Conservation (phyloP, 257 asterid genomes). For the Petunia secreta region DNA sequence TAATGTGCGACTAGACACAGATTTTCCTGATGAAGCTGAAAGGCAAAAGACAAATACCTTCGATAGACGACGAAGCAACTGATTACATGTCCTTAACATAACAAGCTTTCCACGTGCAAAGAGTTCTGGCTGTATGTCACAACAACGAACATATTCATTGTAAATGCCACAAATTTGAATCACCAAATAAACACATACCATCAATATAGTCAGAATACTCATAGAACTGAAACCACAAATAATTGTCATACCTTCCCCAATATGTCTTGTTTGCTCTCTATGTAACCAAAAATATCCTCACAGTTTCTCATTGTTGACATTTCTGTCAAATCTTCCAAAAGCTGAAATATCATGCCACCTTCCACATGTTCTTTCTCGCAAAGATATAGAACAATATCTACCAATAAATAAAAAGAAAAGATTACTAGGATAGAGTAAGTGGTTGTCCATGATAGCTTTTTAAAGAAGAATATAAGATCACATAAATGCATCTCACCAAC, state of each 20-base stretch:
- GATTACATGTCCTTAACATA: conserved; percentile 98
- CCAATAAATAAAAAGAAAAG: conserved; percentile 30
- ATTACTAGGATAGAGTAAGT: conserved; percentile 32
- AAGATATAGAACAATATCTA: conserved; percentile 90
- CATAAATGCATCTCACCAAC: conserved; percentile 22
- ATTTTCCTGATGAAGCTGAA: conserved; percentile 26
- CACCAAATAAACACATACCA: conserved; percentile 3
- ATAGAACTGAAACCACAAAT: conserved; percentile 18
- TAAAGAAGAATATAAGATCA: conserved; percentile 10
- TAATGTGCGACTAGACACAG: conserved; percentile 10
- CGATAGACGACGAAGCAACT: conserved; percentile 97
- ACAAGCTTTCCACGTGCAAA: conserved; percentile 99
- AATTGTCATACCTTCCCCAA: conserved; percentile 73
- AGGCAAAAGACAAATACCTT: conserved; percentile 54
- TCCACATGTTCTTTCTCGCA: conserved; percentile 97
- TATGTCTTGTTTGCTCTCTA: conserved; percentile 95
- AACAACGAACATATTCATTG: conserved; percentile 28
- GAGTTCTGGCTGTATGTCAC: conserved; percentile 81
- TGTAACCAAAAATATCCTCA: conserved; percentile 88
- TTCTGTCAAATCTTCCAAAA: conserved; percentile 96
- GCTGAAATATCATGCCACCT: conserved; percentile 99
- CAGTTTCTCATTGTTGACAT: conserved; percentile 99
- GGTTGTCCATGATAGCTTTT: neutral
- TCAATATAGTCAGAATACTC: conserved; percentile 2
- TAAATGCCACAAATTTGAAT: conserved; percentile 1